Conservation (phyloP, 768 basidiomycete genomes). For the Auriscalpium vulgare region DNA sequence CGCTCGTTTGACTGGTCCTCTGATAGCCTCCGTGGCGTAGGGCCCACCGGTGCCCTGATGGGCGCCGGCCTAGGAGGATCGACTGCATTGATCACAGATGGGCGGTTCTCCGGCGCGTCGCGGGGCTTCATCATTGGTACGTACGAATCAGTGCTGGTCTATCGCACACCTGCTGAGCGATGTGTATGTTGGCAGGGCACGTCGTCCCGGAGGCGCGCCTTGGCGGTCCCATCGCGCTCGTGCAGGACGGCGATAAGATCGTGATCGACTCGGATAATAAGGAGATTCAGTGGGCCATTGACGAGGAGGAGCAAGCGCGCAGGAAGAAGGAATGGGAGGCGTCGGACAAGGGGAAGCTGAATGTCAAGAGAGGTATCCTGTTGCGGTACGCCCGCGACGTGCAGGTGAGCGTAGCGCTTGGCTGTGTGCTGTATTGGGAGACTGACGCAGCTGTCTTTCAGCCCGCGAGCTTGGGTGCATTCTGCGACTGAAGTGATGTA, state of each 20-base stretch:
- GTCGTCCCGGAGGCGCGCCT: constrained; percentile 59
- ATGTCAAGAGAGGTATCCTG: constrained; percentile 67
- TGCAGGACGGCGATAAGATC: constrained; percentile 75
- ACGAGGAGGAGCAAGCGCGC: constrained; percentile 52
- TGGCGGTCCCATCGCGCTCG: constrained; percentile 84
- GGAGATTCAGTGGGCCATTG: constrained; percentile 66
- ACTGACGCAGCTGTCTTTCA: constrained; percentile 22
- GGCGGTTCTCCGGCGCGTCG: constrained; percentile 82
- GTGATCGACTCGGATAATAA: constrained; percentile 61
- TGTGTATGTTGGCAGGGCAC: constrained; percentile 37
- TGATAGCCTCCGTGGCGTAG: constrained; percentile 24
- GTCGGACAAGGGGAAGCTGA: constrained; percentile 54
- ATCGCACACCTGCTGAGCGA: too few relatives aligned
- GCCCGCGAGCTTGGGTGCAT: constrained; percentile 80
- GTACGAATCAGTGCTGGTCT: background rate
- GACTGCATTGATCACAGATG: constrained; percentile 82
- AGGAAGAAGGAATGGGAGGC: constrained; percentile 65
- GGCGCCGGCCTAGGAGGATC: constrained; percentile 75
- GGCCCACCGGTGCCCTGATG: constrained; percentile 77
- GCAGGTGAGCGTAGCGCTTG: constrained; percentile 49
- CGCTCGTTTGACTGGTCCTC: background rate
- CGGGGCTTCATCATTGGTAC: constrained; percentile 54
- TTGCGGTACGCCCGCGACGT: constrained; percentile 81
- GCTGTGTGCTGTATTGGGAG: background rate
- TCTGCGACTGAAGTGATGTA: constrained; percentile 48